These are phyloP conservation scores for Penicillium macrosclerotiorum DNA, from an alignment of 495 filamentous ascomycete genomes.

Conservation along the genomic window DNA sequence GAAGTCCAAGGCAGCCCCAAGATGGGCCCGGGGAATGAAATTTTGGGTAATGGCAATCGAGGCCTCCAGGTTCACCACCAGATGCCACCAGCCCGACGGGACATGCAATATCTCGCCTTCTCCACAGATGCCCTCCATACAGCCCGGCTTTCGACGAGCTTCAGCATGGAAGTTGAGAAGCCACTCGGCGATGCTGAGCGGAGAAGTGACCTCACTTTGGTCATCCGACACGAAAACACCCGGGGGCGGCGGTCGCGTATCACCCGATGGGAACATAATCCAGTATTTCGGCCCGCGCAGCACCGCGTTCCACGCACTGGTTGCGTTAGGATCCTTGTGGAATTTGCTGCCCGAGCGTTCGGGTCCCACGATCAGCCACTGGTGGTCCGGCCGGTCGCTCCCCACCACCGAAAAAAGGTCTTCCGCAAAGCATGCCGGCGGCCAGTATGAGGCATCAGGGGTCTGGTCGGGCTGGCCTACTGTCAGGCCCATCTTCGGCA, in stretches of 20 bases:
- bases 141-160: conserved; percentile 73
- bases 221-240: conserved; percentile 92
- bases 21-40: conserved; percentile 79
- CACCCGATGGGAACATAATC: conserved; percentile 85
- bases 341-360: conserved; percentile 90
- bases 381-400: conserved; percentile 75
- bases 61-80: conserved; percentile 83
- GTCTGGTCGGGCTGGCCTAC: conserved; percentile 49
- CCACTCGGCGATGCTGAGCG: conserved; percentile 95
- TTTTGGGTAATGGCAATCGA: conserved; percentile 94
- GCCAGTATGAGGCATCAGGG: conserved; percentile 66
- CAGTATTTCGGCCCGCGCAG: conserved; percentile 92
- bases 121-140: conserved; percentile 81
- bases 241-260: conserved; percentile 65
- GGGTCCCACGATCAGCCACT: conserved; percentile 93
- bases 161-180: conserved; percentile 87
- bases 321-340: conserved; percentile 81
- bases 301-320: conserved; percentile 94
- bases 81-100: conserved; percentile 93
- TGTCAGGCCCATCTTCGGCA: conserved; percentile 76
- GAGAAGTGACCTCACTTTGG: conserved; percentile 90
- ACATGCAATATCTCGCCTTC: conserved; percentile 93
- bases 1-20: conserved; percentile 76
- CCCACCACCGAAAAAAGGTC: conserved; percentile 86
- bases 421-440: conserved; percentile 82